Conservation (phyloP, 2,329 filamentous ascomycete genomes). For the Fusarium brevicatenulatum region DNA sequence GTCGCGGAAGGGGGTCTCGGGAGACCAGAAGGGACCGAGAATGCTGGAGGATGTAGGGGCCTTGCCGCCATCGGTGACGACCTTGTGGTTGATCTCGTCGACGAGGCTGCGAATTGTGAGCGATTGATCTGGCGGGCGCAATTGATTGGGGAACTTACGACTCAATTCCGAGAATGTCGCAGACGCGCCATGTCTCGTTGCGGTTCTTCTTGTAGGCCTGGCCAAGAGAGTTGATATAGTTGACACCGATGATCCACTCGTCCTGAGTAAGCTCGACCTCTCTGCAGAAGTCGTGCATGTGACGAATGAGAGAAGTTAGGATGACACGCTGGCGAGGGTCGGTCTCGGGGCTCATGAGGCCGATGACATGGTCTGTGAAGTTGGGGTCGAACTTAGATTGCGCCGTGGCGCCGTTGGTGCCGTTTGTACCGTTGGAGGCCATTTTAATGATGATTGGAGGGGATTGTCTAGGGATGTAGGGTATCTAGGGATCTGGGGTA, state of each 20-base stretch:
- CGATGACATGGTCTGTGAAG: slow-evolving; percentile 79
- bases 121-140: rapidly evolving
- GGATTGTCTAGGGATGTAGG: background rate
- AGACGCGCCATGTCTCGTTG: slow-evolving; percentile 79
- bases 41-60: slow-evolving; percentile 79
- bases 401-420: slow-evolving; percentile 21
- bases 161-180: slow-evolving; percentile 78
- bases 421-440: slow-evolving; percentile 35
- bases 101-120: slow-evolving; percentile 21
- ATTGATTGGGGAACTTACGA: slow-evolving; percentile 59
- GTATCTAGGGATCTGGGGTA: background rate
- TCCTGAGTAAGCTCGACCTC: slow-evolving; percentile 81
- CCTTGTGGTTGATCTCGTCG: slow-evolving; percentile 70
- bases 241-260: slow-evolving; percentile 80
- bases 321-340: slow-evolving; percentile 72
- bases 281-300: slow-evolving; percentile 82
- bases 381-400: slow-evolving; percentile 72
- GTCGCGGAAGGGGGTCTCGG: slow-evolving; percentile 76
- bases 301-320: slow-evolving; percentile 71
- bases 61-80: slow-evolving; percentile 68
- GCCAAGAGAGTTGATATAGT: slow-evolving; percentile 79
- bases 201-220: slow-evolving; percentile 73
- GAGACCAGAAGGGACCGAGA: slow-evolving; percentile 82
- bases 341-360: slow-evolving; percentile 77
- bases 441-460: slow-evolving; percentile 11